Evolutionary conservation across 768 basidiomycete species (phyloP), one percentile per base, ranked within the genome.

Genomic region (Dictyophora rubrovolvata): DNA sequence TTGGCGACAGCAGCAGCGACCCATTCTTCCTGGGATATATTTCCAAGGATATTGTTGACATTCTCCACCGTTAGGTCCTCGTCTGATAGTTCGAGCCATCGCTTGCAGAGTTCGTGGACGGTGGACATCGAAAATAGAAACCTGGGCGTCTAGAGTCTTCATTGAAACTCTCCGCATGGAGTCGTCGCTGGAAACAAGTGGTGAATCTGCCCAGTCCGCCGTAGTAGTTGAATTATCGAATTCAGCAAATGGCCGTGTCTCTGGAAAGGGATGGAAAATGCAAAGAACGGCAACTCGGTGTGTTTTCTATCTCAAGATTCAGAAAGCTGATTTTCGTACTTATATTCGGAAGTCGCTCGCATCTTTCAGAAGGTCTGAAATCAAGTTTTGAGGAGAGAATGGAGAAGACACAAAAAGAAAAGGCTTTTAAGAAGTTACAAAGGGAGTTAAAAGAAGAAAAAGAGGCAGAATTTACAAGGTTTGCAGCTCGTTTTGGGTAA

Each of bases 401-500:
- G 79, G 75, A 80, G 61, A 82, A 83, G 67, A 81, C 82, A 22
- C 80, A 80, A 67, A 81, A 80, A 65, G 79, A 79, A 18, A 74
- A 75, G 42, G 86, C 89, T 18, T 78, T 87, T 61, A 91, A 88
- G 70, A 84, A 85, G 67, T 74, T 92, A 33, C 76, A 89, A 69
- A 66, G 69, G 10, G 89, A 89, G 63, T 77, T 92, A 63, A 86
- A 81, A 67, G 83, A 86, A 50, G 89, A 91, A 69, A 90, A 89
- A 65, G 73, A 78, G 64, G 79, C 83, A 4, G 89, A 89, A 65
- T 72, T 77, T 51, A 73, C 77, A 62, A 76, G 85, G 88, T 84
- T 61, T 57, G 71, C 28, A 14, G 42, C 67, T 22, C 53, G 33
- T 35, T 46, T 21, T 3, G 16, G 14, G 6, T 36, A 8, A 36